Percentiles rank a stretch among this genome's conserved stretches.
Conservation (phyloP, 192 early-diverging fungal genomes). For the Gaertneriomyces sp. region DNA sequence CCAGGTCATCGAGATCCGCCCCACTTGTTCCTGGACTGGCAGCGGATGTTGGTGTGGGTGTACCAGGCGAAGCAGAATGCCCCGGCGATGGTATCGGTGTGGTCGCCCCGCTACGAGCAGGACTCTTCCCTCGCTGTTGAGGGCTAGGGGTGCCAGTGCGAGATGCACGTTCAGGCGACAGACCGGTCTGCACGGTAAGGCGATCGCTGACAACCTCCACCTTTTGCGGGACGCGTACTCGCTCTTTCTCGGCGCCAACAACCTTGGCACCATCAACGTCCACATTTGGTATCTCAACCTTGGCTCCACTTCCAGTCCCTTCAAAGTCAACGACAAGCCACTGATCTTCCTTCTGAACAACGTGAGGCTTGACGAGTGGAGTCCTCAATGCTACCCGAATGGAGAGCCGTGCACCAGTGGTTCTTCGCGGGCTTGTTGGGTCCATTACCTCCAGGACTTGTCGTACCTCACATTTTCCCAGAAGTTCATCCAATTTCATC, state of each 20-base stretch:
- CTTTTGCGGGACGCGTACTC: neutral
- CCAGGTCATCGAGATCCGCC: neutral
- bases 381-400: slow-evolving; percentile 58
- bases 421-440: slow-evolving; percentile 48
- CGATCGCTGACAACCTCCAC: neutral
- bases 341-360: slow-evolving; percentile 43
- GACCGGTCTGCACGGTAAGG: too few relatives aligned
- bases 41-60: neutral
- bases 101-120: slow-evolving; percentile 1
- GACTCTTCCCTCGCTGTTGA: neutral
- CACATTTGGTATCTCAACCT: too few relatives aligned
- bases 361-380: slow-evolving; percentile 57
- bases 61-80: neutral
- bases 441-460: slow-evolving; percentile 67
- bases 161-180: neutral
- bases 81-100: slow-evolving; percentile 1
- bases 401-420: slow-evolving; percentile 66
- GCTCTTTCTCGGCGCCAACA: too few relatives aligned
- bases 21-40: neutral
- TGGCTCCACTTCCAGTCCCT: neutral
- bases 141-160: neutral
- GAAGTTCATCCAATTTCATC: slow-evolving; percentile 53
- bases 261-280: too few relatives aligned
- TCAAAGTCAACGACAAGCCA: slow-evolving; percentile 20
- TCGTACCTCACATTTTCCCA: slow-evolving; percentile 64